A percentile compares a stretch with the other conserved stretches of the same genome.
Evolutionary conservation across 2,329 filamentous ascomycete species (phyloP).

Genomic region (Xylariaceae sp.): DNA sequence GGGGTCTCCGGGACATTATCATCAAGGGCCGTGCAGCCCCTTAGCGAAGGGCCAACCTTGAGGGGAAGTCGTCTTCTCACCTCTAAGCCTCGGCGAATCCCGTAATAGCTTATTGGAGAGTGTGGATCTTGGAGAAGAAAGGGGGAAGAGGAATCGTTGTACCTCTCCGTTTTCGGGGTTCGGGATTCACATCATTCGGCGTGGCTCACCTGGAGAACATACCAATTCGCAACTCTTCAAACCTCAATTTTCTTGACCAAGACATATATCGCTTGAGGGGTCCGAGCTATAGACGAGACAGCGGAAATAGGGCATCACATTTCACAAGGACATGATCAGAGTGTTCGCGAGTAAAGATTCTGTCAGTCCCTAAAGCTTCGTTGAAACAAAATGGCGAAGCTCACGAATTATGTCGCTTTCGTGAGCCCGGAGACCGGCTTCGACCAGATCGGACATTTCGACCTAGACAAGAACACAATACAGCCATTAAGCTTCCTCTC

Average conservation of each 20-base stretch:
- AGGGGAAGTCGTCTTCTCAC: no score
- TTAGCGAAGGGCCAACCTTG: no score
- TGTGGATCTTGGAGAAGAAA: slow-evolving; percentile 4
- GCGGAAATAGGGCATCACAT: no score
- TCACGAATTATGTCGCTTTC: slow-evolving; percentile 26
- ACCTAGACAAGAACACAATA: slow-evolving; percentile 16
- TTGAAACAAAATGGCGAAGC: slow-evolving; percentile 15
- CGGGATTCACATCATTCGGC: slow-evolving; percentile 6
- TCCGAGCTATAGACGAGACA: not conserved
- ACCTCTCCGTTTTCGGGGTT: slow-evolving; percentile 16
- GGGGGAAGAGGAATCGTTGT: slow-evolving; percentile 4
- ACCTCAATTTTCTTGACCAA: no score
- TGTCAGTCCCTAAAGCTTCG: not conserved
- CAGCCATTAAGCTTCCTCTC: slow-evolving; percentile 21
- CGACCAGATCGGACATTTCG: slow-evolving; percentile 22
- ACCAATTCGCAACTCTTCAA: not conserved
- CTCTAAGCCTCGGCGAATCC: no score
- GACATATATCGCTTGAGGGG: no score
- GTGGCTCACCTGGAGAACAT: no score
- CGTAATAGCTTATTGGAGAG: slow-evolving; percentile 1
- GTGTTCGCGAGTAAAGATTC: no score
- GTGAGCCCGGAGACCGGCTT: slow-evolving; percentile 14
- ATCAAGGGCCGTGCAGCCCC: no score
- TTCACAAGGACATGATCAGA: no score
- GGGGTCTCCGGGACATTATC: no score